Evolutionary conservation across 805 yeast species (phyloP).

Genomic region (Ogataea nonfermentans): DNA sequence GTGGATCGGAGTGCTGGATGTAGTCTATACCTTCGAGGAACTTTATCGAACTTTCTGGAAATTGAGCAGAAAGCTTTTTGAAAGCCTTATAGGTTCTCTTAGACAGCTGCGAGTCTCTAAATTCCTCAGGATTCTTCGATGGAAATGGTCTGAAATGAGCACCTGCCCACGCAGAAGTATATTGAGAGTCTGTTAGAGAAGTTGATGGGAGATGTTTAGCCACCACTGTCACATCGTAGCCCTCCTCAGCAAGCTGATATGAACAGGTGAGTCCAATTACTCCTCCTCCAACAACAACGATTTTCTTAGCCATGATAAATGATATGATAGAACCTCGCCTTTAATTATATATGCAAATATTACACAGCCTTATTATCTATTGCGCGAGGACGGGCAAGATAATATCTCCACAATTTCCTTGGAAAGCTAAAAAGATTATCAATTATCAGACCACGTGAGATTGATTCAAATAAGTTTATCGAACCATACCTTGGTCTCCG

Average conservation of each 20-base stretch:
- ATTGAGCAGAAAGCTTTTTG: constrained; percentile 35
- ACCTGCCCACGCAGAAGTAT: constrained; percentile 77
- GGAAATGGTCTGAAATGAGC: constrained; percentile 76
- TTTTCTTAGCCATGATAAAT: constrained; percentile 8
- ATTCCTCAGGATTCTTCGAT: constrained; percentile 39
- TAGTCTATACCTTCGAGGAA: constrained; percentile 59
- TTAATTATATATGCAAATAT: no score
- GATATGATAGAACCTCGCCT: no score
- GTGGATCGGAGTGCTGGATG: constrained; percentile 45
- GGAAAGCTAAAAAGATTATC: no score
- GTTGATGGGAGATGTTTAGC: constrained; percentile 43
- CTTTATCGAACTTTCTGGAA: constrained; percentile 51
- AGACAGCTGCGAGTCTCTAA: constrained; percentile 45
- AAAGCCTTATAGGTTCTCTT: constrained; percentile 48
- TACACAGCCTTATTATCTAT: no score
- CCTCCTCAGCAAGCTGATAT: constrained; percentile 40
- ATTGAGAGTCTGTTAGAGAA: constrained; percentile 21
- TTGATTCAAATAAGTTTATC: no score
- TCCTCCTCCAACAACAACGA: constrained; percentile 56
- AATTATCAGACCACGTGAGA: no score
- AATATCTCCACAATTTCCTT: no score
- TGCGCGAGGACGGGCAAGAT: no score
- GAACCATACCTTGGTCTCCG: no score
- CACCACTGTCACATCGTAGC: constrained; percentile 37
- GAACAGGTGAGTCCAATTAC: constrained; percentile 60